phyloP scores from a whole-genome alignment of 495 filamentous ascomycete species.

The Emericellopsis terricola region DNA sequence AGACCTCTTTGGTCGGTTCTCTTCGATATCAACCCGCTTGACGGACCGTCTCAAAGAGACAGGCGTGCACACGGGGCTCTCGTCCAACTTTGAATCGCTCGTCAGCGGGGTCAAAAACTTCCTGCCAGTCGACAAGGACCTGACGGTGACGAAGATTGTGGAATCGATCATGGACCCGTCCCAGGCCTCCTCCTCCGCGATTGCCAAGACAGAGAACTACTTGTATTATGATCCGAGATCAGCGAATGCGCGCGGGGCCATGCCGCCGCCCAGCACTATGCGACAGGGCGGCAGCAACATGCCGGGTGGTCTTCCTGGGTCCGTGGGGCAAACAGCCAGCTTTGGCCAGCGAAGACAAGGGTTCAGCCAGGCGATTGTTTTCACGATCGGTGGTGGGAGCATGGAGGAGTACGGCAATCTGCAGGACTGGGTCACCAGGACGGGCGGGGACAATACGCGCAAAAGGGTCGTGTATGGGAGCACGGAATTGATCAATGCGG shows the following conservation, averaged over 20 bases:
- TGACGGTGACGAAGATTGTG: conserved; percentile 93
- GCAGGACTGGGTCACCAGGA: conserved; percentile 83
- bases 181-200: conserved; percentile 71
- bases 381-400: conserved; percentile 90
- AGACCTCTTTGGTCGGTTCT: conserved; percentile 78
- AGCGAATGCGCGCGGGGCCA: conserved; percentile 83
- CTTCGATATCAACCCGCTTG: conserved; percentile 69
- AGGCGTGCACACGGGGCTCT: conserved; percentile 42
- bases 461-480: conserved; percentile 87
- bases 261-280: conserved; percentile 51
- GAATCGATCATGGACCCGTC: conserved; percentile 97
- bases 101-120: conserved; percentile 99
- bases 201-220: conserved; percentile 93
- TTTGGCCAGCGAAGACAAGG: conserved; percentile 90
- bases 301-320: conserved; percentile 23
- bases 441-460: conserved; percentile 34
- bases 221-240: conserved; percentile 97
- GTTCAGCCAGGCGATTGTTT: conserved; percentile 90
- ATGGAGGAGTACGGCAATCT: conserved; percentile 99
- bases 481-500: conserved; percentile 82
- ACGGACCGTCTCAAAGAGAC: conserved; percentile 89
- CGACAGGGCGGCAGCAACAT: conserved; percentile 20
- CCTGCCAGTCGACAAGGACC: conserved; percentile 82
- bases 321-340: conserved; percentile 46
- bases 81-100: conserved; percentile 83